phyloP scores from a whole-genome alignment of 1,139 yeast species.

The Saccharomyces hybrid region DNA sequence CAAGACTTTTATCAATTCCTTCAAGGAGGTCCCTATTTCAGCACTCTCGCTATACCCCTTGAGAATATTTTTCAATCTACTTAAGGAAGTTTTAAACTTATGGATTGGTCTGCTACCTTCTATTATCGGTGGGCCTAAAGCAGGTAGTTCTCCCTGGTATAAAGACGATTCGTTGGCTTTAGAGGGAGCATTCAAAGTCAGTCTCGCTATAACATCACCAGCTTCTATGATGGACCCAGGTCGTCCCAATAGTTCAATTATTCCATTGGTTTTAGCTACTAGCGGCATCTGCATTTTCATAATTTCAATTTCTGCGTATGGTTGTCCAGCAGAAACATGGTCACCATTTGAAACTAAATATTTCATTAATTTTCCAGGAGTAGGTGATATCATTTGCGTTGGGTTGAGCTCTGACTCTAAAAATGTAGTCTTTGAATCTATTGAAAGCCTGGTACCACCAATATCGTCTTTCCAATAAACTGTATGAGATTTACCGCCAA shows the following conservation, averaged over 20 bases:
- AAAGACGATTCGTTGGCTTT: constrained; percentile 95
- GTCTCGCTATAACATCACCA: constrained; percentile 92
- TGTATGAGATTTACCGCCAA: constrained; percentile 90
- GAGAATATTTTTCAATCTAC: constrained; percentile 67
- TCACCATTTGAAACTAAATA: constrained; percentile 93
- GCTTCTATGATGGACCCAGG: constrained; percentile 97
- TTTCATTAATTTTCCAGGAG: constrained; percentile 95
- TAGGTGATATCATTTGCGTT: constrained; percentile 94
- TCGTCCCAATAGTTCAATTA: constrained; percentile 85
- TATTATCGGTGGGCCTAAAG: constrained; percentile 71
- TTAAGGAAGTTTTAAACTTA: constrained; percentile 51
- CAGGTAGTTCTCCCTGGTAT: constrained; percentile 88
- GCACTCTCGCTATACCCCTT: constrained; percentile 93
- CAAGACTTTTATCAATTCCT: constrained; percentile 61
- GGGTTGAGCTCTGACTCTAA: constrained; percentile 95
- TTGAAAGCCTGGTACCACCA: constrained; percentile 86
- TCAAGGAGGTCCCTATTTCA: constrained; percentile 75
- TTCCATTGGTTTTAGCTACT: constrained; percentile 86
- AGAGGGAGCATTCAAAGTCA: constrained; percentile 91
- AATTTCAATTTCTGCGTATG: constrained; percentile 96
- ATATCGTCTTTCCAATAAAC: constrained; percentile 98
- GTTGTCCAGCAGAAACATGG: constrained; percentile 83
- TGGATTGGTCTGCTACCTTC: constrained; percentile 81
- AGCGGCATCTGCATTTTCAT: constrained; percentile 98
- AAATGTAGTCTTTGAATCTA: constrained; percentile 88